Evolutionary conservation across 2,329 filamentous ascomycete genomes (phyloP).

Genomic region (Lasiodiplodia sp.): DNA sequence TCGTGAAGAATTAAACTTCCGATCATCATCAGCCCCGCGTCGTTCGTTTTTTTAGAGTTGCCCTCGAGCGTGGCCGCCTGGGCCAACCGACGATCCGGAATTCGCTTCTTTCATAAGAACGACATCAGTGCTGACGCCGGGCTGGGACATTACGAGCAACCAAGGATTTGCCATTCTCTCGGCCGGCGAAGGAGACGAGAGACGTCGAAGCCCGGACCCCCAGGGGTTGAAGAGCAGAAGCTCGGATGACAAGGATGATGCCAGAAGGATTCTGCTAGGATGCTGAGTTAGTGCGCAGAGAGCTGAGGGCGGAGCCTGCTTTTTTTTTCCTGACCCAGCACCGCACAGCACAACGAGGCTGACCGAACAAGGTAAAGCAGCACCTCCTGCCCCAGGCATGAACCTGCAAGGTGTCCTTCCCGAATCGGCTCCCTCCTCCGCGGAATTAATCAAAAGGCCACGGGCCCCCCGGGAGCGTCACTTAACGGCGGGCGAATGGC

Average conservation of each 20-base stretch:
- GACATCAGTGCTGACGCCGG: background rate
- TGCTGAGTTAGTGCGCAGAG: slow-evolving; percentile 1
- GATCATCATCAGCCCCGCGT: slow-evolving; percentile 25
- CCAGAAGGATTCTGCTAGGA: background rate
- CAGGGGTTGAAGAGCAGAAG: background rate
- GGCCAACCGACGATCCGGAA: slow-evolving; percentile 18
- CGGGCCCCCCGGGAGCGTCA: background rate
- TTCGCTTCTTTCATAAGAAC: slow-evolving; percentile 3
- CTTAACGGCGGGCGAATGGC: slow-evolving; percentile 1
- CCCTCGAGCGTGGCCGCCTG: slow-evolving; percentile 13
- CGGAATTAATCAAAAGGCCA: slow-evolving; percentile 21
- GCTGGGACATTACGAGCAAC: background rate
- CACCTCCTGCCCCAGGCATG: slow-evolving; percentile 2
- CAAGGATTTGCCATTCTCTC: background rate
- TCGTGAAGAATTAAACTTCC: slow-evolving; percentile 22
- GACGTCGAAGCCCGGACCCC: background rate
- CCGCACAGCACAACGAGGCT: background rate
- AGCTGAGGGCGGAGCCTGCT: slow-evolving; percentile 7
- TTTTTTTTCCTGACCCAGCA: background rate
- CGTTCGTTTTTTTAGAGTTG: slow-evolving; percentile 23
- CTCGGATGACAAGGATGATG: slow-evolving; percentile 12
- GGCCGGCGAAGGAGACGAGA: background rate
- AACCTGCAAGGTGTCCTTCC: slow-evolving; percentile 8
- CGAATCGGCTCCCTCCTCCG: slow-evolving; percentile 9
- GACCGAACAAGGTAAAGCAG: slow-evolving; percentile 18